phyloP scores from a whole-genome alignment of 768 basidiomycete species.

The Agaricus blazei region DNA sequence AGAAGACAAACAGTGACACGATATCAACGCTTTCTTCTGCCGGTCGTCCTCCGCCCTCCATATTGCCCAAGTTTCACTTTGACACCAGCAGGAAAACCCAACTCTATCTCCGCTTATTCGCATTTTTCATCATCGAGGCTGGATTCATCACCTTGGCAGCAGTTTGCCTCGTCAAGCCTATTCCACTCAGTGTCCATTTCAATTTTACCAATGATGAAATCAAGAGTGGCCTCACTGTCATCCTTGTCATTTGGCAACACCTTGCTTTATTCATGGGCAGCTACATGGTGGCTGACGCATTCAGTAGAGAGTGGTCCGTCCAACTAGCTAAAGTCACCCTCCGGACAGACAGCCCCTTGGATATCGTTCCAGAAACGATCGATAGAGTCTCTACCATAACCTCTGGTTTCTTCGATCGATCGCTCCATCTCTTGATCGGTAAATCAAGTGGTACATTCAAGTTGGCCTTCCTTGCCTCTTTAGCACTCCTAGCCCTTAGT shows the following conservation, averaged over 20 bases:
- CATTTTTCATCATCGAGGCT: conserved; percentile 1
- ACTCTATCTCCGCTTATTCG: neutral
- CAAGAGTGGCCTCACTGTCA: conserved; percentile 8
- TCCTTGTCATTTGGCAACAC: conserved; percentile 7
- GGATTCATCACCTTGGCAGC: conserved; percentile 6
- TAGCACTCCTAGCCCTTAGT: neutral
- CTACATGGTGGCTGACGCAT: conserved; percentile 7
- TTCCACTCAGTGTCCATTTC: conserved; percentile 3
- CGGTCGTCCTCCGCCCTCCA: no score
- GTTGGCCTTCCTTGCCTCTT: conserved; percentile 5
- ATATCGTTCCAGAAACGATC: no score
- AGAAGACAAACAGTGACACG: no score
- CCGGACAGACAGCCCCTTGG: no score
- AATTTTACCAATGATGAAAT: conserved; percentile 4
- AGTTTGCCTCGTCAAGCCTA: conserved; percentile 4
- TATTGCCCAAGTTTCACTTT: no score
- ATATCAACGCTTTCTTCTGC: no score
- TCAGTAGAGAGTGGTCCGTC: conserved; percentile 9
- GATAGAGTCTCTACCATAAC: neutral
- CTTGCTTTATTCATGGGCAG: conserved; percentile 4
- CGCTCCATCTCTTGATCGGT: neutral
- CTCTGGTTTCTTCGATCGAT: no score
- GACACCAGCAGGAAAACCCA: neutral
- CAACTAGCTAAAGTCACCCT: no score
- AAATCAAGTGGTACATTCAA: conserved; percentile 8